Percentiles rank a stretch among this genome's conserved stretches.
Evolutionary conservation across 352 stramenopile genomes (phyloP).

Genomic region (Phytophthora litchii): DNA sequence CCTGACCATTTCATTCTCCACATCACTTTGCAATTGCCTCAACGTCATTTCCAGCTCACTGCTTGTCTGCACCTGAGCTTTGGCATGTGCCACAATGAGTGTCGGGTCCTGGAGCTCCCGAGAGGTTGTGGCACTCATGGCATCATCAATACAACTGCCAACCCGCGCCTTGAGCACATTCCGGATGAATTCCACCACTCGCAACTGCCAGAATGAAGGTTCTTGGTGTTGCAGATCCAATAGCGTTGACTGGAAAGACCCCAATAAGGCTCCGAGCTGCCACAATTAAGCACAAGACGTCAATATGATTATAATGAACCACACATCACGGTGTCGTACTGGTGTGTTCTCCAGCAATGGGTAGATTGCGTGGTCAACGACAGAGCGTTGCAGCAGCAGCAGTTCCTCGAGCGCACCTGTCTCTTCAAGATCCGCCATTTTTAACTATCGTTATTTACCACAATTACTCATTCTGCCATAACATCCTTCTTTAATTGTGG

Average conservation of each 20-base stretch:
- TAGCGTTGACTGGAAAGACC: constrained; percentile 40
- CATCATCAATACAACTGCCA: constrained; percentile 7
- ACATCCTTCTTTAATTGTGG: constrained; percentile 2
- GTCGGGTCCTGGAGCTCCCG: constrained; percentile 8
- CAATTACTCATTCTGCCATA: neutral
- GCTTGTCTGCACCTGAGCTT: constrained; percentile 8
- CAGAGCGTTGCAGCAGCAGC: constrained; percentile 44
- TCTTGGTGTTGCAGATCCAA: constrained; percentile 39
- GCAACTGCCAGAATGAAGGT: constrained; percentile 62
- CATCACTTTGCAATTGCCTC: constrained; percentile 15
- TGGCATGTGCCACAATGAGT: constrained; percentile 6
- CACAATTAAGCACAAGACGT: neutral
- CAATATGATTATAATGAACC: neutral
- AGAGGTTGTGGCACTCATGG: constrained; percentile 1
- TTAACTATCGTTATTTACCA: constrained; percentile 11
- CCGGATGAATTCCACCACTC: constrained; percentile 48
- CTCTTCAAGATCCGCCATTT: constrained; percentile 15
- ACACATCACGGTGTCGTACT: constrained; percentile 19
- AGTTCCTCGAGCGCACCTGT: constrained; percentile 48
- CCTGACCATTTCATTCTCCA: constrained; percentile 10
- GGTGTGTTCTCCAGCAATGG: constrained; percentile 40
- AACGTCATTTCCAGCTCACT: constrained; percentile 19
- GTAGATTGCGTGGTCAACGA: constrained; percentile 44
- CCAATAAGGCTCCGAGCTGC: constrained; percentile 39
- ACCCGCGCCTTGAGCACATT: constrained; percentile 23